A percentile compares a stretch with the other conserved stretches of the same genome.
phyloP scores from a whole-genome alignment of 805 yeast species.

The Monosporozyma unispora region DNA sequence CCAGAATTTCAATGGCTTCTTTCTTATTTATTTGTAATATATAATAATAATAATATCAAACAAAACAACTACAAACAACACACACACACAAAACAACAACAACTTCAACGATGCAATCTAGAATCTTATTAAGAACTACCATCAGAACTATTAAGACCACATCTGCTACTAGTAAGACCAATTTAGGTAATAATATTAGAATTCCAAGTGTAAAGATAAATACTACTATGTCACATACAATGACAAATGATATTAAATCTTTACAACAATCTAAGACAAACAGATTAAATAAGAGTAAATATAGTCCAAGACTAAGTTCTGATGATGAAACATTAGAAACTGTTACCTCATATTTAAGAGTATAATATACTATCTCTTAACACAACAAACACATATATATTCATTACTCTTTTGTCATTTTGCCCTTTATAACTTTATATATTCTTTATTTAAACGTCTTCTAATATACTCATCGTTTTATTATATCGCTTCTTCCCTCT shows the following conservation, averaged over 20 bases:
- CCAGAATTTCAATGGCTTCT: no score
- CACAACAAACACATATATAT: not conserved
- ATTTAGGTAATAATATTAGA: not conserved
- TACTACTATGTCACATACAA: not conserved
- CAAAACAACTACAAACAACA: not conserved
- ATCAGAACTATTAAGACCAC: not conserved
- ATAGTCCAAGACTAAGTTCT: conserved; percentile 13
- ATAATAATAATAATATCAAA: not conserved
- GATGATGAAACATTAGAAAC: conserved; percentile 23
- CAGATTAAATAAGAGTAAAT: not conserved
- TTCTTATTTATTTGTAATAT: no score
- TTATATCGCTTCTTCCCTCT: no score
- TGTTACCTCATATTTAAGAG: conserved; percentile 21
- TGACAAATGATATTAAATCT: not conserved
- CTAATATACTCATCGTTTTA: no score
- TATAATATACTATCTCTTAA: conserved; percentile 4
- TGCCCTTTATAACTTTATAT: not conserved
- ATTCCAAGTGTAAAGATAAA: not conserved
- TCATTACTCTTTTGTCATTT: not conserved
- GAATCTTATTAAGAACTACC: not conserved
- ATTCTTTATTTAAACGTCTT: no score
- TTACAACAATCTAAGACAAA: not conserved
- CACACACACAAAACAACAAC: not conserved
- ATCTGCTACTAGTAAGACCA: not conserved
- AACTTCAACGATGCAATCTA: not conserved